phyloP scores from a whole-genome alignment of 306 rosid species.

The Casuarina equisetifolia region DNA sequence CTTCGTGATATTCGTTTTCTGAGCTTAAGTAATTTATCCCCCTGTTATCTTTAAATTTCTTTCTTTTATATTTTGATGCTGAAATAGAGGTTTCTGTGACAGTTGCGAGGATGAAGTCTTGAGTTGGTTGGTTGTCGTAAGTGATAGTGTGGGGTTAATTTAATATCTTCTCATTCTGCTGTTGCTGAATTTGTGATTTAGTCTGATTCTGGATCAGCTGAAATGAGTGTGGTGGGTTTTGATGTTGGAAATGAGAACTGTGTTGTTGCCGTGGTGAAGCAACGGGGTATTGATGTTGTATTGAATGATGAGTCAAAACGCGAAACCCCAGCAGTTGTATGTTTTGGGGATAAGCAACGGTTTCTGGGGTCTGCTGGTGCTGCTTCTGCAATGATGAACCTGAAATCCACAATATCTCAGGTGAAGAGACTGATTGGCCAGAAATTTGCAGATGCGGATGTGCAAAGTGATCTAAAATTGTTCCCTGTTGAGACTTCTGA shows the following conservation, averaged over 20 bases:
- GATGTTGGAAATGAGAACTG: constrained; percentile 98
- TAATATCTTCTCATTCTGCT: background rate
- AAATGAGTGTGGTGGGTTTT: constrained; percentile 91
- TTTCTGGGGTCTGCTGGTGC: constrained; percentile 94
- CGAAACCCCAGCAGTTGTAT: constrained; percentile 84
- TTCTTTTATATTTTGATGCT: constrained; percentile 25
- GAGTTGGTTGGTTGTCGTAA: constrained; percentile 22
- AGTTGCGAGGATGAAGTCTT: constrained; percentile 18
- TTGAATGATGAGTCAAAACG: constrained; percentile 89
- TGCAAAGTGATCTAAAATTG: constrained; percentile 60
- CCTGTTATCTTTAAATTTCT: background rate
- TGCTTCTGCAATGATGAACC: constrained; percentile 87
- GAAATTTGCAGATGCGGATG: constrained; percentile 50
- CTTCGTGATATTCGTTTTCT: background rate
- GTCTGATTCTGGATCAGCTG: constrained; percentile 16
- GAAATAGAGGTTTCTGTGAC: constrained; percentile 30
- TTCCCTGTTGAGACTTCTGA: constrained; percentile 75
- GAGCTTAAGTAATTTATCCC: background rate
- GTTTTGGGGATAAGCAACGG: constrained; percentile 92
- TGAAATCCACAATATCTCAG: constrained; percentile 78
- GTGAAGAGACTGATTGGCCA: constrained; percentile 88
- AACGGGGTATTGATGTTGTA: constrained; percentile 88
- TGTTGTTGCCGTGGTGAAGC: constrained; percentile 84
- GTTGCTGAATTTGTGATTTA: constrained; percentile 15
- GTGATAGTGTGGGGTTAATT: constrained; percentile 24